A percentile compares a stretch with the other conserved stretches of the same genome.
Evolutionary conservation across 2,329 filamentous ascomycete genomes (phyloP).

Genomic region (Nothomitra cinnamomea): DNA sequence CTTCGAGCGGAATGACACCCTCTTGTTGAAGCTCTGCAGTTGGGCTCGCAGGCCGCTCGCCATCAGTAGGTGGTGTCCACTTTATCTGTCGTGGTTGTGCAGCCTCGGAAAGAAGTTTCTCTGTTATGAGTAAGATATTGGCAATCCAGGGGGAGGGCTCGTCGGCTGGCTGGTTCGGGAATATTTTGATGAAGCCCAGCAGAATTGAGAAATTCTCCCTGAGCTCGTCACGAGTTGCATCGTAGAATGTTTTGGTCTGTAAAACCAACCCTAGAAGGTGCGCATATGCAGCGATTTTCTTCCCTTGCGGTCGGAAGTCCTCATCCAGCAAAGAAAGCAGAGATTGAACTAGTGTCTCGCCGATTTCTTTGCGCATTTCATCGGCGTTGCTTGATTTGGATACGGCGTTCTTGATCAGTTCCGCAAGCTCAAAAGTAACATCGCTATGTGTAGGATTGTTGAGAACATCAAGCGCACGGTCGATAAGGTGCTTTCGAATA

Average conservation of each 20-base stretch:
- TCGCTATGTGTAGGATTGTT: constrained; percentile 55
- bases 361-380: constrained; percentile 53
- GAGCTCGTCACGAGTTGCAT: constrained; percentile 54
- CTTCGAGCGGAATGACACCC: constrained; percentile 35
- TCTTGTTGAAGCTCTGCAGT: background rate
- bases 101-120: constrained; percentile 80
- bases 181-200: constrained; percentile 60
- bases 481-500: constrained; percentile 65
- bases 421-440: constrained; percentile 78
- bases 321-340: constrained; percentile 50
- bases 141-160: constrained; percentile 86
- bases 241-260: constrained; percentile 68
- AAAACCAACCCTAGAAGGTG: constrained; percentile 80
- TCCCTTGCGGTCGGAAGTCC: constrained; percentile 35
- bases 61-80: constrained; percentile 43
- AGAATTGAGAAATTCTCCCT: constrained; percentile 62
- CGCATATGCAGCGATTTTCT: constrained; percentile 77
- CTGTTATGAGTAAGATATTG: constrained; percentile 75
- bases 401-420: constrained; percentile 62
- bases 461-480: constrained; percentile 78
- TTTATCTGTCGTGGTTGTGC: constrained; percentile 58
- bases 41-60: constrained; percentile 40
- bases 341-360: constrained; percentile 66
- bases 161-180: constrained; percentile 48
- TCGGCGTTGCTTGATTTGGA: constrained; percentile 41